Conservation (phyloP, 2,329 filamentous ascomycete genomes). For the Graphium sp. region DNA sequence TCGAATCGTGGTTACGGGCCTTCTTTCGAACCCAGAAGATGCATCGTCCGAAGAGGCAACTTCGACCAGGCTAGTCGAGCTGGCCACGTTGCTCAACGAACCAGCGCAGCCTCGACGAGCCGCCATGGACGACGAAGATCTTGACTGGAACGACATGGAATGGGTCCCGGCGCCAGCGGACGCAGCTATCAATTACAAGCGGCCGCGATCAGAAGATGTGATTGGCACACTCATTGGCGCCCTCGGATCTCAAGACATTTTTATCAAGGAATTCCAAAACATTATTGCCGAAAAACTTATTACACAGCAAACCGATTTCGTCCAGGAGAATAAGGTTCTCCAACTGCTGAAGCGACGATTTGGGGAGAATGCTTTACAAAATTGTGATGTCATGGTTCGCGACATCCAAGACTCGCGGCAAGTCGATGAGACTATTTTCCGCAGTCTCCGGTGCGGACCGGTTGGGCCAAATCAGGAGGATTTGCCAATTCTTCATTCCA, state of each 20-base stretch:
- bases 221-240: conserved; percentile 80
- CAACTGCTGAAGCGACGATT: conserved; percentile 79
- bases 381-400: conserved; percentile 93
- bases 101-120: conserved; percentile 34
- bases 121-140: conserved; percentile 46
- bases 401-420: conserved; percentile 73
- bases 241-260: conserved; percentile 76
- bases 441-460: conserved; percentile 5
- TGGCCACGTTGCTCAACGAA: conserved; percentile 49
- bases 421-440: conserved; percentile 34
- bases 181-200: conserved; percentile 80
- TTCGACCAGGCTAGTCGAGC: conserved; percentile 42
- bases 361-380: conserved; percentile 71
- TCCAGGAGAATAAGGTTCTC: conserved; percentile 68
- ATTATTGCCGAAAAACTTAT: conserved; percentile 75
- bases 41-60: conserved; percentile 20
- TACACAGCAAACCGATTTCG: conserved; percentile 48
- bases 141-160: conserved; percentile 83
- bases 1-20: conserved; percentile 57
- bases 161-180: conserved; percentile 92
- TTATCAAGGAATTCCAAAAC: conserved; percentile 84
- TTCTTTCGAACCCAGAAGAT: conserved; percentile 46
- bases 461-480: conserved; percentile 8
- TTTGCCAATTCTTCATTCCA: conserved; percentile 45
- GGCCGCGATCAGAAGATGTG: conserved; percentile 76